Percentiles rank a stretch among this genome's conserved stretches.
Conservation (phyloP, 1,284 basidiomycete genomes). For the Apiotrichum mycotoxinovorans region DNA sequence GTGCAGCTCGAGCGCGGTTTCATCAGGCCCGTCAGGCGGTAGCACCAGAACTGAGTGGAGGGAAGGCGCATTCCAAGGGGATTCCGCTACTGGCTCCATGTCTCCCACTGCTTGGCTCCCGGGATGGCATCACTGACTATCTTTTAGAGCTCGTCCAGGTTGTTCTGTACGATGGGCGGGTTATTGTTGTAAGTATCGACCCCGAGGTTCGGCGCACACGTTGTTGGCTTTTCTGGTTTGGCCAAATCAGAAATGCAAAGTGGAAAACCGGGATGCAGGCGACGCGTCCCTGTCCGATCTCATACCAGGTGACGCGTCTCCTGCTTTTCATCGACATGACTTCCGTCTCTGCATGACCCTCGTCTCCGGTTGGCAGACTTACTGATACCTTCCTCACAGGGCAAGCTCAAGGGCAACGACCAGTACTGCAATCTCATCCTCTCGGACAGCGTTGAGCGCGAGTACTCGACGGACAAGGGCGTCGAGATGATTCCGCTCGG, state of each 20-base stretch:
- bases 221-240: no score
- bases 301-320: no score
- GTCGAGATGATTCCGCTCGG: conserved; percentile 95
- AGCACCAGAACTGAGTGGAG: no score
- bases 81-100: not conserved
- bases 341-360: no score
- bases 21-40: no score
- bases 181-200: conserved; percentile 44
- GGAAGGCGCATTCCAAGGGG: not conserved
- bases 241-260: no score
- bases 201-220: not conserved
- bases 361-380: no score
- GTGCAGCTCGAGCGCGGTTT: no score
- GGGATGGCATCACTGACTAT: conserved; percentile 2
- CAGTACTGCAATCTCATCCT: conserved; percentile 90
- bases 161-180: conserved; percentile 48
- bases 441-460: conserved; percentile 82
- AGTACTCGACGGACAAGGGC: conserved; percentile 82
- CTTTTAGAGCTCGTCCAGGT: conserved; percentile 48
- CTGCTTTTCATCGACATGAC: no score
- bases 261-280: no score
- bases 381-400: conserved; percentile 54
- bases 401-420: conserved; percentile 83
- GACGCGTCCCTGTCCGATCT: no score
- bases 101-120: not conserved